Evolutionary conservation across 2,329 filamentous ascomycete genomes (phyloP), one percentile per base, ranked within the genome.

Genomic region (Mariannaea sp.): DNA sequence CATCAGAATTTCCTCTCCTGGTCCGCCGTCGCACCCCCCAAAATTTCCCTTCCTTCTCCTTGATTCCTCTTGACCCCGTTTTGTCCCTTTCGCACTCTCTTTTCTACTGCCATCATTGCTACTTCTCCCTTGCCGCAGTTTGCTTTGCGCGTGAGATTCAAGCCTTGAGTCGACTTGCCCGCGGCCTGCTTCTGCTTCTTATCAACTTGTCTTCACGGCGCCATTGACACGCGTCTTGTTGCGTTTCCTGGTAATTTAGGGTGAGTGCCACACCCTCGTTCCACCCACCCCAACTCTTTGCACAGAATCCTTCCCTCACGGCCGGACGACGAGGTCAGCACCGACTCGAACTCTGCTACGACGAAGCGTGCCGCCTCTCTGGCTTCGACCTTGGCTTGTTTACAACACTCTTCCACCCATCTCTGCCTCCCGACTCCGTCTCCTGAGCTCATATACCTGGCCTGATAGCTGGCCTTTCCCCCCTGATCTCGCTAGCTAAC

Each of bases 61-160:
- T 43, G 55, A 55, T 48, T 45, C 41, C 40, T 55, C 53, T 57
- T 53, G 54, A 50, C 49, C 59, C 60, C 56, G 57, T 62, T 54
- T 39, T 57, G 53, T 60, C 57, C 61, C 57, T 58, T 56, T 60
- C 51, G 62, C 58, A 54, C 57, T 60, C 56, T 57, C 54, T 56
- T 64, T 64, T 58, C 64, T 58, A 60, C 58, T 64, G 58, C 63
- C 69, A 68, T 71, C 71, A 71, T 72, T 71, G 70, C 69, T 71
- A 70, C 68, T 72, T 70, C 69, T 68, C 64, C 60, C 60, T 56
- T 59, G 64, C 65, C 61, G 61, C 60, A 54, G 52, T 32, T 26
- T 50, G 51, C 55, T 55, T 64, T 54, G 61, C 63, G 65, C 62
- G 59, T 62, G 63, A 64, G 65, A 66, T 61, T 46, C 53, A 62